A percentile compares a stretch with the other conserved stretches of the same genome.
phyloP scores from a whole-genome alignment of 1,139 yeast genomes.

The Hanseniaspora gamundiae region DNA sequence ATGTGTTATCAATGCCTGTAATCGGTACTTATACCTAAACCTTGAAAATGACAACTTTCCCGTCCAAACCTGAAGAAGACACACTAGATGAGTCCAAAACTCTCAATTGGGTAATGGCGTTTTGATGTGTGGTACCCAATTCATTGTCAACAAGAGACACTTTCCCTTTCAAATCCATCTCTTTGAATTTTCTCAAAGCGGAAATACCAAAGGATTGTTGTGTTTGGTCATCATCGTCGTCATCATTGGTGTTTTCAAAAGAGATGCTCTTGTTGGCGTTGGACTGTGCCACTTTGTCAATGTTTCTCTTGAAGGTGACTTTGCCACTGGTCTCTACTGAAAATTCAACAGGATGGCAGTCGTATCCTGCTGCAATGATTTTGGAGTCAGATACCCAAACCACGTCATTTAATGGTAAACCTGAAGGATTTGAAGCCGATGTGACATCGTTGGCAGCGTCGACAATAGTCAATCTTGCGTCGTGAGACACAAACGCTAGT shows the following conservation, averaged over 20 bases:
- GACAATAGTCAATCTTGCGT: slow-evolving; percentile 62
- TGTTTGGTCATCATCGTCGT: slow-evolving; percentile 20
- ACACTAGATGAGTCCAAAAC: slow-evolving; percentile 36
- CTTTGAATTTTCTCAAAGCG: slow-evolving; percentile 91
- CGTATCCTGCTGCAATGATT: slow-evolving; percentile 83
- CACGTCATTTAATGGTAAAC: slow-evolving; percentile 71
- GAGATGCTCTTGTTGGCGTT: slow-evolving; percentile 16
- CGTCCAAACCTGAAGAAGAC: slow-evolving; percentile 76
- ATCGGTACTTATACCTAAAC: slow-evolving; percentile 7
- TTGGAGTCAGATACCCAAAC: slow-evolving; percentile 55
- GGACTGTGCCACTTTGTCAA: slow-evolving; percentile 40
- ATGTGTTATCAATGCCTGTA: no score
- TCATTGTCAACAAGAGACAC: slow-evolving; percentile 40
- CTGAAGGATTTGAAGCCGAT: slow-evolving; percentile 47
- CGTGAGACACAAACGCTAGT: slow-evolving; percentile 70
- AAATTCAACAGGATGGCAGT: slow-evolving; percentile 81
- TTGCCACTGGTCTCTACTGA: slow-evolving; percentile 44
- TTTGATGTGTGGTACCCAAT: slow-evolving; percentile 76
- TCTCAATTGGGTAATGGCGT: slow-evolving; percentile 65
- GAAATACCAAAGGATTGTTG: slow-evolving; percentile 57
- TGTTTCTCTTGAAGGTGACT: slow-evolving; percentile 54
- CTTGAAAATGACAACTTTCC: slow-evolving; percentile 63
- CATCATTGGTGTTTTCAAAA: slow-evolving; percentile 29
- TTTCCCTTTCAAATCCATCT: slow-evolving; percentile 87
- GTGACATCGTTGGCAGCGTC: slow-evolving; percentile 37